phyloP scores from a whole-genome alignment of 2,329 filamentous ascomycete species.

The Phialophora expanda region DNA sequence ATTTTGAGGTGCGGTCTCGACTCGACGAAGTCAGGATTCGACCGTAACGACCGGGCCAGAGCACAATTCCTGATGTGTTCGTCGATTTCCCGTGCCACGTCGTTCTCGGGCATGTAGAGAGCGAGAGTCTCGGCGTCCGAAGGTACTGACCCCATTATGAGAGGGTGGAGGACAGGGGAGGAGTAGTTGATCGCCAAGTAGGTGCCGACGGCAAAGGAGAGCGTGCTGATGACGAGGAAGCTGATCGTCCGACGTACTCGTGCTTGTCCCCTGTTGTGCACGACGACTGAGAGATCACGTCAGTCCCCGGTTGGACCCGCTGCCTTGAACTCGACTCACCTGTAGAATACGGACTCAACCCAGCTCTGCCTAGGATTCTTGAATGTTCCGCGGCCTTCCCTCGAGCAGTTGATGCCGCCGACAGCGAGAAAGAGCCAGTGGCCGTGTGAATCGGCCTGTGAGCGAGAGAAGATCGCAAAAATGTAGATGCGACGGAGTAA shows the following conservation, averaged over 20 bases:
- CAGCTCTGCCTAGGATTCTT: neutral
- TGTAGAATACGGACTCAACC: constrained; percentile 24
- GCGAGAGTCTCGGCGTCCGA: constrained; percentile 75
- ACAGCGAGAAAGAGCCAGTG: neutral
- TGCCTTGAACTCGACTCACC: constrained; percentile 13
- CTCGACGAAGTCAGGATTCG: constrained; percentile 70
- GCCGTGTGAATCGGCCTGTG: constrained; percentile 2
- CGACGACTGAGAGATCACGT: constrained; percentile 34
- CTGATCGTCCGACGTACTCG: constrained; percentile 35
- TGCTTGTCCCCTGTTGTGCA: constrained; percentile 36
- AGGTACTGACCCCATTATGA: constrained; percentile 51
- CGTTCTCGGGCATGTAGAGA: constrained; percentile 66
- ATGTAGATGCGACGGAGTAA: neutral
- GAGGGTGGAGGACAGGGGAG: constrained; percentile 35
- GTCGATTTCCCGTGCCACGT: constrained; percentile 65
- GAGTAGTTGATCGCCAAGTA: constrained; percentile 37
- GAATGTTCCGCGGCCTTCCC: constrained; percentile 2
- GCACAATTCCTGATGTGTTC: constrained; percentile 76
- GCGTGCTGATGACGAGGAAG: constrained; percentile 37
- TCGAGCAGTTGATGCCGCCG: neutral
- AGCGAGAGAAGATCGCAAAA: constrained; percentile 15
- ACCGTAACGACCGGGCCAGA: constrained; percentile 71
- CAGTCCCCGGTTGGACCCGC: neutral
- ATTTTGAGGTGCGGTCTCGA: constrained; percentile 87
- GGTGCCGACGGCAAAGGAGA: constrained; percentile 35